These are phyloP conservation scores for Strigomonas culicis DNA, from an alignment of 208 protist species.

Conservation along the genomic window DNA sequence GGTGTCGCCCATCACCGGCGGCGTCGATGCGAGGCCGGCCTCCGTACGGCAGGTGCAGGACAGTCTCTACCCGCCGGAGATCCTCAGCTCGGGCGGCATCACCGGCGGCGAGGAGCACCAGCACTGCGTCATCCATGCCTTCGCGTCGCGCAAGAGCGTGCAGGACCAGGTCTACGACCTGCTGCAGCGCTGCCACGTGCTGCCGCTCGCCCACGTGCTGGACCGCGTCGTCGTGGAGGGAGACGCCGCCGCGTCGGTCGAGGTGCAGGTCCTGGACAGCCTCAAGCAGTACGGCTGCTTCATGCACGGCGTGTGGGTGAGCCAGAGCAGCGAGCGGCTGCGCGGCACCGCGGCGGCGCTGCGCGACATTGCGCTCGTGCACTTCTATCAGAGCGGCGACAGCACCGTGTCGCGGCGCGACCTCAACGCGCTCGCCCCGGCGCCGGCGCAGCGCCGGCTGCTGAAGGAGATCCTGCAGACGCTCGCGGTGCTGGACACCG, in stretches of 20 bases:
- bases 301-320: conserved; percentile 87
- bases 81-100: conserved; percentile 72
- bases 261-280: conserved; percentile 43
- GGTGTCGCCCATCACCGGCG: conserved; percentile 34
- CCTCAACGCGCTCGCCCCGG: conserved; percentile 51
- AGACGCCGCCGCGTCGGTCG: conserved; percentile 16
- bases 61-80: conserved; percentile 76
- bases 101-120: conserved; percentile 52
- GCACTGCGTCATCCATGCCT: conserved; percentile 56
- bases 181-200: conserved; percentile 61
- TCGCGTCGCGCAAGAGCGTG: conserved; percentile 39
- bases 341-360: conserved; percentile 63
- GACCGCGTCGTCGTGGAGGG: conserved; percentile 12
- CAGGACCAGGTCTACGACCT: conserved; percentile 51
- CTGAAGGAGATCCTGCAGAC: conserved; percentile 71
- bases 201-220: conserved; percentile 27
- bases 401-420: conserved; percentile 43
- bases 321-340: conserved; percentile 40
- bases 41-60: conserved; percentile 32
- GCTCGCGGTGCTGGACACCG: conserved; percentile 44
- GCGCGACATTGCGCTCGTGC: conserved; percentile 60
- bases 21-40: background rate
- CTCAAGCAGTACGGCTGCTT: conserved; percentile 50
- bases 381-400: conserved; percentile 63
- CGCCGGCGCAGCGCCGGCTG: conserved; percentile 25